phyloP scores from a whole-genome alignment of 78 protist genomes.

The Anaeramoeba ignava region DNA sequence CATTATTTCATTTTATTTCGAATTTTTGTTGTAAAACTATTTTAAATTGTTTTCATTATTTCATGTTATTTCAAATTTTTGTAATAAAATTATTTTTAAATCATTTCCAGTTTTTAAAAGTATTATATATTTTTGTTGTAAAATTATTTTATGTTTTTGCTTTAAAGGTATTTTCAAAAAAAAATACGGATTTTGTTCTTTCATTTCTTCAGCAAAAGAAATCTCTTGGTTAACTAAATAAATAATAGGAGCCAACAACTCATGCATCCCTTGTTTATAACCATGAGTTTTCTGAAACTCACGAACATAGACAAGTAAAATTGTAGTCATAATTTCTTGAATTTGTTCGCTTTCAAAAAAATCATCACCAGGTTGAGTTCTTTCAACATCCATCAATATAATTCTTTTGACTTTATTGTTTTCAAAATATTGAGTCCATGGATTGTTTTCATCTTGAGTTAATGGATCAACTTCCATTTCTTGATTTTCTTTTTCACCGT shows the following conservation, averaged over 20 bases:
- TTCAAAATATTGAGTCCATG: background rate
- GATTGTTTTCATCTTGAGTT: background rate
- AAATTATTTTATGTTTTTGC: no score
- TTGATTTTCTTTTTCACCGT: background rate
- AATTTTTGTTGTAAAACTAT: no score
- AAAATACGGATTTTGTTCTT: no score
- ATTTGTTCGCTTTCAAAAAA: background rate
- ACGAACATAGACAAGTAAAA: background rate
- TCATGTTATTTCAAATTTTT: no score
- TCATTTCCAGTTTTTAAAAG: no score
- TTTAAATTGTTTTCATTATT: no score
- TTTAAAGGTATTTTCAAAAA: no score
- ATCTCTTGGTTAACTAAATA: background rate
- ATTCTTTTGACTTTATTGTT: background rate
- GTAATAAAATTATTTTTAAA: no score
- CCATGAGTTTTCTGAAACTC: background rate
- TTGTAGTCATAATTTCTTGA: background rate
- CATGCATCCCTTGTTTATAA: conserved; percentile 1
- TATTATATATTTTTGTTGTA: no score
- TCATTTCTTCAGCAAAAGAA: no score
- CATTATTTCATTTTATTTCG: no score
- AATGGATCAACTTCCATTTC: background rate
- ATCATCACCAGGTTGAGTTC: background rate
- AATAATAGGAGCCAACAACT: background rate
- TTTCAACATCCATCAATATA: background rate